Base-by-base conservation (phyloP, 495 filamentous ascomycete species). In the Darksidea phi region DNA sequence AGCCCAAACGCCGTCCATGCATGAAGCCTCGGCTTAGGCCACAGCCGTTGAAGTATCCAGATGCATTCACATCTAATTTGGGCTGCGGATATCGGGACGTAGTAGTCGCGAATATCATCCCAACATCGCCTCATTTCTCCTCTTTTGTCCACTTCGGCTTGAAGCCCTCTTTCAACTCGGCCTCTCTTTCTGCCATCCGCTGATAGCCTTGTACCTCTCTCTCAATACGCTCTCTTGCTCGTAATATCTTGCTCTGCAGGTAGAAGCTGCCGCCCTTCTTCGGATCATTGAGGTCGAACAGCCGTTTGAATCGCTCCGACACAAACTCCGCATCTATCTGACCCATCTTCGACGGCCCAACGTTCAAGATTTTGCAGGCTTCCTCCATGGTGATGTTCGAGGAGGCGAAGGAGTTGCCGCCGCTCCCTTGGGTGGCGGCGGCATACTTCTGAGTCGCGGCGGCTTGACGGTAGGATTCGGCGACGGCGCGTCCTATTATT, bases 181-280 rank as follows among this genome's bases (percentile, higher is more conserved):
- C 84, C 61, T 86, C 84, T 48, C 73, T 73, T 64, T 78, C 77
- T 11, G 77, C 79, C 25, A 80, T 78, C 45, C 48, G 48, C 51
- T 66, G 56, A 36, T 56, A 66, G 2, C 57, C 56, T 48, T 77
- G 67, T 26, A 86, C 75, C 74, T 97, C 94, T 68, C 87, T 79
- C 76, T 97, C 94, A 78, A 97, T 88, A 61, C 94, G 79, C 75
- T 98, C 91, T 43, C 93, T 81, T 47, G 94, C 94, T 54, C 94
- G 78, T 54, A 97, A 75, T 43, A 98, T 82, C 75, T 98, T 98
- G 77, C 95, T 97, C 77, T 98, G 94, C 54, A 98, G 79, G 73
- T 98, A 98, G 72, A 98, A 97, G 70, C 91, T 96, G 13, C 94
- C 94, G 26, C 94, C 94, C 72, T 96, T 96, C 72, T 91, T 79